These are phyloP conservation scores for Lasiodiplodia citricola DNA, from an alignment of 2,329 filamentous ascomycete species.

Conservation along the genomic window DNA sequence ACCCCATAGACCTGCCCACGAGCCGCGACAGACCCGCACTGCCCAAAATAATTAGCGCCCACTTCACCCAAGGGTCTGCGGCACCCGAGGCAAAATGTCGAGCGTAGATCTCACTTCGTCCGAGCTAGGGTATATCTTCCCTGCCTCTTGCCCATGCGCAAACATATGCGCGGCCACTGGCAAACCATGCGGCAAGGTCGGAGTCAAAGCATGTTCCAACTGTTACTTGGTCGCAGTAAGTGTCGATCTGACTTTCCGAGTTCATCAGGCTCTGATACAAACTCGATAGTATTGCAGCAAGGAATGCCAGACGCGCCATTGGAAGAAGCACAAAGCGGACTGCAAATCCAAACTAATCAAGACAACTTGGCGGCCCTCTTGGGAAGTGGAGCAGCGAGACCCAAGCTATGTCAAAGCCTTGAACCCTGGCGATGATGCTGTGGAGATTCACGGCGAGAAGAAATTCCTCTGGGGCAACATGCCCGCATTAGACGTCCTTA, in stretches of 20 bases:
- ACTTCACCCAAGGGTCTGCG: no score
- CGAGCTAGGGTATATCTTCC: background rate
- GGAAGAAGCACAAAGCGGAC: slow-evolving; percentile 37
- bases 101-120: no score
- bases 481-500: slow-evolving; percentile 48
- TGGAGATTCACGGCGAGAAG: slow-evolving; percentile 22
- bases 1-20: no score
- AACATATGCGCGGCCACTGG: background rate
- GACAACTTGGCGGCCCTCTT: slow-evolving; percentile 38
- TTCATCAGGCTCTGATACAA: background rate
- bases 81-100: no score
- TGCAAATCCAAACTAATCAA: slow-evolving; percentile 40
- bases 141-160: background rate
- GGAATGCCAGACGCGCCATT: slow-evolving; percentile 40
- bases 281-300: slow-evolving; percentile 41
- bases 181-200: background rate
- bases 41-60: no score
- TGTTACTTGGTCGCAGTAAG: slow-evolving; percentile 3
- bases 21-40: no score
- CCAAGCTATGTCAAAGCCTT: no score
- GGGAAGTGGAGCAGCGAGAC: slow-evolving; percentile 33
- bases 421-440: no score
- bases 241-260: background rate
- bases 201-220: background rate
- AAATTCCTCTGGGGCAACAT: slow-evolving; percentile 51